These are phyloP conservation scores for Magnaporthiopsis poae DNA, from an alignment of 2,329 filamentous ascomycete species.

Conservation along the genomic window DNA sequence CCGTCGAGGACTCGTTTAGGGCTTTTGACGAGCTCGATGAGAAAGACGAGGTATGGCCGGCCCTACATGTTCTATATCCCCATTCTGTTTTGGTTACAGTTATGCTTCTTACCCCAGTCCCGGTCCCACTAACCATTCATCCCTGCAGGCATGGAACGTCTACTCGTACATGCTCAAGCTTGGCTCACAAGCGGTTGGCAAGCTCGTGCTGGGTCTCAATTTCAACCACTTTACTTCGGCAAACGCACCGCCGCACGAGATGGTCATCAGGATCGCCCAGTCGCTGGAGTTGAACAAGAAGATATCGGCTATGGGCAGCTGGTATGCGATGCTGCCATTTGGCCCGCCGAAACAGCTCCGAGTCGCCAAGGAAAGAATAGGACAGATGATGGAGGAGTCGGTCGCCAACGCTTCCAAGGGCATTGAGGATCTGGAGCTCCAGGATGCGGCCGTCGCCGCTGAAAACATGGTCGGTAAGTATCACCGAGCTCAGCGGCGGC, in stretches of 20 bases:
- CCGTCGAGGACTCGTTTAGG: constrained; percentile 39
- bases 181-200: constrained; percentile 34
- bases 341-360: constrained; percentile 40
- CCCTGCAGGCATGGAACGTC: constrained; percentile 24
- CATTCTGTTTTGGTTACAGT: no score
- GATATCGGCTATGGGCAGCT: constrained; percentile 41
- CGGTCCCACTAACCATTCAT: neutral
- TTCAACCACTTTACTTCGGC: constrained; percentile 33
- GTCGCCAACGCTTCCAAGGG: constrained; percentile 29
- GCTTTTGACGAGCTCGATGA: constrained; percentile 43
- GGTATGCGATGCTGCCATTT: constrained; percentile 48
- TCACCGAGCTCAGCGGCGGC: no score
- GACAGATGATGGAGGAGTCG: constrained; percentile 27
- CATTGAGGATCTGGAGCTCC: constrained; percentile 29
- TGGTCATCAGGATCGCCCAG: constrained; percentile 41
- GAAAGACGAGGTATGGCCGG: constrained; percentile 29
- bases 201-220: constrained; percentile 35
- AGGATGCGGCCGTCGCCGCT: constrained; percentile 40
- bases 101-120: neutral
- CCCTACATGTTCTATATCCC: neutral
- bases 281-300: constrained; percentile 49
- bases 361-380: constrained; percentile 23
- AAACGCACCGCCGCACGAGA: constrained; percentile 39
- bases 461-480: constrained; percentile 26
- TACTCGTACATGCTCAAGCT: constrained; percentile 42